These are phyloP conservation scores for Ensete ventricosum DNA, from an alignment of 176 grass and related monocot species.

Conservation along the genomic window DNA sequence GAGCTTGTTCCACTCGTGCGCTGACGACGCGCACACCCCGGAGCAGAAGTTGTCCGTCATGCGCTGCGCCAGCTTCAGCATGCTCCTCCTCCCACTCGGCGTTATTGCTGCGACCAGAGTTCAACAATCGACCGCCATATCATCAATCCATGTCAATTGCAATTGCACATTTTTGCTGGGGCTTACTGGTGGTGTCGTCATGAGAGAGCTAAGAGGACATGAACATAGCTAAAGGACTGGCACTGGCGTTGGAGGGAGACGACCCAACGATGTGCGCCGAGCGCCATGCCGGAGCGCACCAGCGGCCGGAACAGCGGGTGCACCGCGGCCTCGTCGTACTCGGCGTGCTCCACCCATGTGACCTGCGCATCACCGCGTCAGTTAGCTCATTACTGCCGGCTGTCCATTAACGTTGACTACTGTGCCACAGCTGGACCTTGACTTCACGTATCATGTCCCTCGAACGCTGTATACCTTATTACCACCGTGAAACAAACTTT, in stretches of 20 bases:
- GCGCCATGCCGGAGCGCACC: conserved; percentile 51
- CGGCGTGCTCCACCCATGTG: conserved; percentile 85
- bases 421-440: neutral
- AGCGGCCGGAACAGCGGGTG: conserved; percentile 60
- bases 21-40: conserved; percentile 63
- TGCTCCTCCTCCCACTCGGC: conserved; percentile 50
- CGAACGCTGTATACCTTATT: too few species aligned
- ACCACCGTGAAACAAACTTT: too few species aligned
- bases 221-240: conserved; percentile 56
- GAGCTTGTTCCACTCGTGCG: conserved; percentile 66
- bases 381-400: conserved; percentile 20
- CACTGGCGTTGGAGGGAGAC: conserved; percentile 69
- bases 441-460: too few species aligned
- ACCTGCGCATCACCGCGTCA: conserved; percentile 37
- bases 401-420: neutral
- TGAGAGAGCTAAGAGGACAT: conserved; percentile 44
- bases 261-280: conserved; percentile 75
- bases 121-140: neutral
- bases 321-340: conserved; percentile 59
- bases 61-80: conserved; percentile 62
- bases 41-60: conserved; percentile 81
- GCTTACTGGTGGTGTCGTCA: conserved; percentile 14
- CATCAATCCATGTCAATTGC: too few species aligned
- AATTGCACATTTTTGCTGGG: too few species aligned
- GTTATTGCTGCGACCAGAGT: conserved; percentile 23